These are phyloP conservation scores for Entomophthora muscae DNA, from an alignment of 371 early-diverging fungal species.

Conservation along the genomic window DNA sequence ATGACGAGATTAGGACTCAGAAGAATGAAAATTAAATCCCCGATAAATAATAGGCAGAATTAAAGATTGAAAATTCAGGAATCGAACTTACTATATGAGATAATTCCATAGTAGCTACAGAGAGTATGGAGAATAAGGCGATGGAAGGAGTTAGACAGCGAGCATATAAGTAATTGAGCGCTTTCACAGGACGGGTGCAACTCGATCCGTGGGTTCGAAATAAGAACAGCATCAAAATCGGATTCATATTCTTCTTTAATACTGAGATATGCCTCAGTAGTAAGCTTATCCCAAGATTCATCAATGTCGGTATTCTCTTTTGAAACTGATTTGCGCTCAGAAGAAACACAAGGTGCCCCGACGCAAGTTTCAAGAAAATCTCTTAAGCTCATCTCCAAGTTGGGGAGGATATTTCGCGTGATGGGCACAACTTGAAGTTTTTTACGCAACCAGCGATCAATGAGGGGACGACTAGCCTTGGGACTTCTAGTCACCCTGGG, in stretches of 20 bases:
- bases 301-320: neutral
- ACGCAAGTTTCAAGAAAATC: neutral
- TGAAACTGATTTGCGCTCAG: neutral
- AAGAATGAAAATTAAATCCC: neutral
- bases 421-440: neutral
- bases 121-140: neutral
- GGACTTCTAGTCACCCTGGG: neutral
- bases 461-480: neutral
- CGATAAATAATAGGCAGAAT: neutral
- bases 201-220: neutral
- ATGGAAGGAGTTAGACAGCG: neutral
- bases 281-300: neutral
- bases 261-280: neutral
- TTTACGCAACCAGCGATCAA: neutral
- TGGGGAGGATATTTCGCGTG: neutral
- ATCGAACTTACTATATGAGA: neutral
- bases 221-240: neutral
- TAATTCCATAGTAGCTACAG: neutral
- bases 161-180: neutral
- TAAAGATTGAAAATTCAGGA: neutral
- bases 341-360: neutral
- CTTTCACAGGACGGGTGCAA: neutral
- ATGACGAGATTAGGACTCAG: neutral
- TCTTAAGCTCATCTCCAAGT: neutral
- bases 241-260: neutral